Evolutionary conservation across 164 flowering plant species (phyloP).

Genomic region (Akebia trifoliata): DNA sequence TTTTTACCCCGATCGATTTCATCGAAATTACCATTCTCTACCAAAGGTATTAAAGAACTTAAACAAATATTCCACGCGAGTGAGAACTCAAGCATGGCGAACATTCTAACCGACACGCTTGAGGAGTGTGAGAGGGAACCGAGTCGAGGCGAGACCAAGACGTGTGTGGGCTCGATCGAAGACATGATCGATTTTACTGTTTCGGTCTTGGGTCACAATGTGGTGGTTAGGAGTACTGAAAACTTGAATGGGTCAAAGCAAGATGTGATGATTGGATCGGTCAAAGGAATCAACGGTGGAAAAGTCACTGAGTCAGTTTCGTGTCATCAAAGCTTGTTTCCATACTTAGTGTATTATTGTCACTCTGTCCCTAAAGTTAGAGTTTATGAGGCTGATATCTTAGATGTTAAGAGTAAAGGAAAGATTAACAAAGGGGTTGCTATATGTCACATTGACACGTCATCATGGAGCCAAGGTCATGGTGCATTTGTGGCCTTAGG

Average conservation of each 20-base stretch:
- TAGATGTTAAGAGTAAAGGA: slow-evolving; percentile 34
- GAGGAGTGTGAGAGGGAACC: slow-evolving; percentile 72
- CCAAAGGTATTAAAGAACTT: slow-evolving; percentile 25
- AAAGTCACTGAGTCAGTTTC: slow-evolving; percentile 65
- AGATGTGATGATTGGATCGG: slow-evolving; percentile 54
- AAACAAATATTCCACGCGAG: slow-evolving; percentile 47
- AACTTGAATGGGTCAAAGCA: slow-evolving; percentile 49
- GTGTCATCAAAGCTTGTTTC: slow-evolving; percentile 83
- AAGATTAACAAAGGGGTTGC: slow-evolving; percentile 77
- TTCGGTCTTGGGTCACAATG: slow-evolving; percentile 48
- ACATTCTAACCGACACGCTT: slow-evolving; percentile 38
- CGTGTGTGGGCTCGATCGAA: slow-evolving; percentile 70
- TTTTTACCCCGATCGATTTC: slow-evolving; percentile 67
- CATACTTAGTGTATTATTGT: slow-evolving; percentile 76
- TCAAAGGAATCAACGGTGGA: slow-evolving; percentile 72
- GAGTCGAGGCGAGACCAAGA: slow-evolving; percentile 76
- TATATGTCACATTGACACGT: slow-evolving; percentile 84
- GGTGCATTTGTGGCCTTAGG: slow-evolving; percentile 81
- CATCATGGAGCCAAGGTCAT: slow-evolving; percentile 64
- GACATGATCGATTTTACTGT: slow-evolving; percentile 89
- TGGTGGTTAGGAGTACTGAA: slow-evolving; percentile 54
- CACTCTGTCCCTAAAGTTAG: slow-evolving; percentile 85
- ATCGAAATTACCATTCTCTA: slow-evolving; percentile 62
- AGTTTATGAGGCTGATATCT: slow-evolving; percentile 70
- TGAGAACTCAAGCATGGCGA: slow-evolving; percentile 46